Base-by-base conservation (phyloP, 2,329 filamentous ascomycete genomes). In the Nothophoma quercina region DNA sequence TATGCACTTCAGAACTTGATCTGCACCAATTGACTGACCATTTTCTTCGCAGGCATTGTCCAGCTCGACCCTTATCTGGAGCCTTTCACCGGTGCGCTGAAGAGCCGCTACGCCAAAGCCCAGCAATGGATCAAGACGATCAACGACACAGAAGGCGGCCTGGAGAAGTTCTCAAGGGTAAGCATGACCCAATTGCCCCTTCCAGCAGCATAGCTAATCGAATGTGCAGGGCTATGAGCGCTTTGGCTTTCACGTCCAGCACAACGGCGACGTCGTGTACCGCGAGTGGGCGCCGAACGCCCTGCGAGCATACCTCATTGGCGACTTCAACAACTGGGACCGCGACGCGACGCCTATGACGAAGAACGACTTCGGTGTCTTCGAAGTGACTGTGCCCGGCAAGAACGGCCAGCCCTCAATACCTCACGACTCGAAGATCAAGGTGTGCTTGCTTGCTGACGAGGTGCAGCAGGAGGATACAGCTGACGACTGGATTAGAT, bases 221-320 rank as follows among this genome's bases (percentile, higher is more conserved):
- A 29, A 44, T n/a, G 26, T 38, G 16, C 61, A 96, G 91, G 93
- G 95, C 35, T 89, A 86, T 58, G 91, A 98, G 70, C 88, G 83
- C 58, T 96, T 90, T 70, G 95, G 95, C 49, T 85, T 99, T 76
- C 91, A 90, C 63, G 87, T 95, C 55, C 83, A 88, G 70, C 79
- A 85, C 46, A 87, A 96, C 67, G 91, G 91, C 73, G 92, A 93
- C 74, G 91, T 99, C 62, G 81, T 83, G 51, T 99, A 99, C 76
- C 85, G 91, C 64, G 95, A 99, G 83, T 99, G 95, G 95, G 95
- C 95, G 1, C 93, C 95, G 21, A 96, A 92, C 79, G 93, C 92
- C 46, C 81, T 85, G 32, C 83, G 89, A 68, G 95, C 95, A 41
- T 92, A 87, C 72, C 83, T 99, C 44, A 88, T 96, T 64, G 95